Conservation (phyloP, 352 stramenopile species). For the Globisporangium emineosum region DNA sequence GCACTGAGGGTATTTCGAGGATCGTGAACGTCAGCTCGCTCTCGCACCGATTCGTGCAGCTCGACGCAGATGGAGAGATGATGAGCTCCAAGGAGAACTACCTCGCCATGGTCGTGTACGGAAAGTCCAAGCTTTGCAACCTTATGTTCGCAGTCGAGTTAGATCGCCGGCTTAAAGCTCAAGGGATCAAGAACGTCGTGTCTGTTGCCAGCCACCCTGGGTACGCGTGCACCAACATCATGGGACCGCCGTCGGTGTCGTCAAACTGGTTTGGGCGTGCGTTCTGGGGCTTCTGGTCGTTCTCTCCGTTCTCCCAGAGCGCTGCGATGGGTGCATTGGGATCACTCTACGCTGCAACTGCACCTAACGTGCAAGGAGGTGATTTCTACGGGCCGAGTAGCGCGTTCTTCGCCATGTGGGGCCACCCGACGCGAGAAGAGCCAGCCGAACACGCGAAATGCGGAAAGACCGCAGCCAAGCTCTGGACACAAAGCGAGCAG, state of each 20-base stretch:
- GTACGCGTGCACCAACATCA: slow-evolving; percentile 26
- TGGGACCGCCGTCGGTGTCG: slow-evolving; percentile 13
- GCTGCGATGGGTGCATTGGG: slow-evolving; percentile 36
- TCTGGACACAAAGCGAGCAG: slow-evolving; percentile 21
- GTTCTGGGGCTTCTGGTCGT: slow-evolving; percentile 25
- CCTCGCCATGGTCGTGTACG: slow-evolving; percentile 53
- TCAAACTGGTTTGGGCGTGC: slow-evolving; percentile 14
- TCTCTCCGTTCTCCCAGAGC: slow-evolving; percentile 26
- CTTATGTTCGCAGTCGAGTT: slow-evolving; percentile 91
- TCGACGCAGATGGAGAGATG: slow-evolving; percentile 3
- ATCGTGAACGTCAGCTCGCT: slow-evolving; percentile 23
- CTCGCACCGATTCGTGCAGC: slow-evolving; percentile 15
- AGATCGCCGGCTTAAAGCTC: slow-evolving; percentile 34
- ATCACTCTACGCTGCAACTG: slow-evolving; percentile 38
- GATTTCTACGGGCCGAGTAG: slow-evolving; percentile 32
- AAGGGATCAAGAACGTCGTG: slow-evolving; percentile 22
- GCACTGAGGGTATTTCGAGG: slow-evolving; percentile 14
- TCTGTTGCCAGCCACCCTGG: slow-evolving; percentile 33
- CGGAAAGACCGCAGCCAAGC: slow-evolving; percentile 2
- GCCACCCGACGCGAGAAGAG: slow-evolving; percentile 14
- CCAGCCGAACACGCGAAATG: slow-evolving; percentile 8
- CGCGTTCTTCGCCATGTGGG: slow-evolving; percentile 19
- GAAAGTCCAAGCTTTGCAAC: slow-evolving; percentile 89
- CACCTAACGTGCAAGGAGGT: slow-evolving; percentile 16
- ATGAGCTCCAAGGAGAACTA: slow-evolving; percentile 22